Evolutionary conservation across 192 early-diverging fungal genomes (phyloP), one percentile per base, ranked within the genome.

Genomic region (Coemansia umbellata): DNA sequence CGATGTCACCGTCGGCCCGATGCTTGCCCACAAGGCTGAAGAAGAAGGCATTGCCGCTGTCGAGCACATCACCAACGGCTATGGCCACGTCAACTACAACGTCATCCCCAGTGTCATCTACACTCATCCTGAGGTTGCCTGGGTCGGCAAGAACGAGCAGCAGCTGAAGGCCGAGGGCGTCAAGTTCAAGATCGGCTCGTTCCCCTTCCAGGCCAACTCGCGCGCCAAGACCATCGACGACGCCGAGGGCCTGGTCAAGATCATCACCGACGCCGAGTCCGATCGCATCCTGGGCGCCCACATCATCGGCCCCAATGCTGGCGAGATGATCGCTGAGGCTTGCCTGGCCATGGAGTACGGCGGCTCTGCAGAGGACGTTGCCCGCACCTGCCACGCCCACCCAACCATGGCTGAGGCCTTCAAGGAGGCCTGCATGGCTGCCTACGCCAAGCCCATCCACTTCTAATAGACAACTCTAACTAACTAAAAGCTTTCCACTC

Each of bases 1-100:
- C 68, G 96, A 98, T 78, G 96, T 87, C 36, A 95, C 93, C 53
- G 84, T 87, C 50, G 96, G 96, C 52, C 88, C 93, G 45, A 98
- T 98, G 96, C 85, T 98, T 68, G 96, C 96, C 17, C 96, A 98
- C 90, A 98, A 98, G 83, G 93, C 96, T 39, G 96, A 98, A 78
- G 96, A 98, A 77, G 96, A 98, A 73, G 94, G 94, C 68, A 95
- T 98, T 72, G 96, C 96, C 26, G 92, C 87, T 51, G 91, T 88
- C 54, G 96, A 98, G 74, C 84, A 90, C 80, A 90, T 98, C 49
- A 84, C 84, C 49, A 81, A 81, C 47, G 93, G 93, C 44, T 85
- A 95, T 65, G 96, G 96, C 39, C 93, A 97, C 71, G 96, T 98
- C 80, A 97, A 98, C 90, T 98, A 98, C 78, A 83, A 91, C 70